Conservation (phyloP, 495 filamentous ascomycete species). For the Neurospora sp. region DNA sequence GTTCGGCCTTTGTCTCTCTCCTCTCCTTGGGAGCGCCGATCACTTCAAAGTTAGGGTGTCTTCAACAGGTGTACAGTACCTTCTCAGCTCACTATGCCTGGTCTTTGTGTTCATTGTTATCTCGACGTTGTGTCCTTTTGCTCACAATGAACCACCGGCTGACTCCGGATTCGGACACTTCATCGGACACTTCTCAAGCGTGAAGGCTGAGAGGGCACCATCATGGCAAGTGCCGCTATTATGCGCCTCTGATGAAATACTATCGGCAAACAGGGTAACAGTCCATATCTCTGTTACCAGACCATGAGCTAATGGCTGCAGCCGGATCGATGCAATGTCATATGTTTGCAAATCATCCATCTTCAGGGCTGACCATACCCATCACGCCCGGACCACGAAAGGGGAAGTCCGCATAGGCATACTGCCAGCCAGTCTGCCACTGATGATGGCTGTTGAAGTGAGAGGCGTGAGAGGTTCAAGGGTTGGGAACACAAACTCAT, state of each 20-base stretch:
- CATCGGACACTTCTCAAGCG: not conserved
- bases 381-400: not conserved
- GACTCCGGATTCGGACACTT: not conserved
- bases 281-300: not conserved
- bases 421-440: not conserved
- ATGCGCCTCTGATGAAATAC: not conserved
- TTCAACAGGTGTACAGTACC: not conserved
- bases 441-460: not conserved
- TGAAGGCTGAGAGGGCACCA: not conserved
- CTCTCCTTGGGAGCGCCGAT: not conserved
- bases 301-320: not conserved
- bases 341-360: not conserved
- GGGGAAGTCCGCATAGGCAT: not conserved
- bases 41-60: not conserved
- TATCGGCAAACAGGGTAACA: not conserved
- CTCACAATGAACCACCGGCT: not conserved
- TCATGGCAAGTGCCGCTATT: not conserved
- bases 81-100: not conserved
- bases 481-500: not conserved
- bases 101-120: not conserved
- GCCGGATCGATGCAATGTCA: not conserved
- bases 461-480: not conserved
- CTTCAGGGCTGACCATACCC: not conserved
- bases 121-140: not conserved
- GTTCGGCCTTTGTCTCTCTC: not conserved